These are phyloP conservation scores for Calonectria naviculata DNA, from an alignment of 2,329 filamentous ascomycete genomes.

Conservation along the genomic window DNA sequence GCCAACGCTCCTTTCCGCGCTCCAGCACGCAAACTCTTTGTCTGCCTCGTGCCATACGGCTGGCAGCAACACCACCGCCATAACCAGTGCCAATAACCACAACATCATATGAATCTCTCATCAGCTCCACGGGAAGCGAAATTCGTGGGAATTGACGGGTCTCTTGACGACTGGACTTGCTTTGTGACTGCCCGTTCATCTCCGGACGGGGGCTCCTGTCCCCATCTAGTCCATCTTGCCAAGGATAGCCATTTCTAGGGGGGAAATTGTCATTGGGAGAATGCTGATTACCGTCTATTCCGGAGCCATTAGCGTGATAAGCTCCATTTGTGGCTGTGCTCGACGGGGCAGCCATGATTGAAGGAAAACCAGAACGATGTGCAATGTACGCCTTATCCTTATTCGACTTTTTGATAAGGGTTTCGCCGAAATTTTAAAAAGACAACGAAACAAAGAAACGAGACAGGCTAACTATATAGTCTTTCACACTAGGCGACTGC, in stretches of 20 bases:
- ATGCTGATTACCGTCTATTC: neutral
- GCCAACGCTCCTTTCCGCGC: conserved; percentile 73
- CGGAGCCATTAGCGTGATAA: neutral
- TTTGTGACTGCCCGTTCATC: too few species aligned
- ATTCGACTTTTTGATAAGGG: too few species aligned
- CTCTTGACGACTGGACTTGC: neutral
- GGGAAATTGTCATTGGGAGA: neutral
- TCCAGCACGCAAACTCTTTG: conserved; percentile 74
- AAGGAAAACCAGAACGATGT: neutral
- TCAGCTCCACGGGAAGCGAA: conserved; percentile 66
- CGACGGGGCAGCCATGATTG: neutral
- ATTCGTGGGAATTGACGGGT: conserved; percentile 59
- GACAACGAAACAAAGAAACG: too few species aligned
- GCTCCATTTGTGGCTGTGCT: neutral
- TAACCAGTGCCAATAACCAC: conserved; percentile 78
- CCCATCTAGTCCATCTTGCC: neutral
- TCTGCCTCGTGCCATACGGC: conserved; percentile 67
- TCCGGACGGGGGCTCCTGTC: neutral
- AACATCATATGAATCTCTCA: conserved; percentile 69
- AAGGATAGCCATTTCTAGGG: neutral
- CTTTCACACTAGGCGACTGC: neutral
- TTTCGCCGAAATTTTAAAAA: too few species aligned
- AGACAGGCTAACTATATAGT: neutral
- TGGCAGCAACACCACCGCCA: conserved; percentile 74
- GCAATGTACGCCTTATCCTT: neutral